Evolutionary conservation across 2,329 filamentous ascomycete species (phyloP).

Genomic region (Leptographium wingfieldii): DNA sequence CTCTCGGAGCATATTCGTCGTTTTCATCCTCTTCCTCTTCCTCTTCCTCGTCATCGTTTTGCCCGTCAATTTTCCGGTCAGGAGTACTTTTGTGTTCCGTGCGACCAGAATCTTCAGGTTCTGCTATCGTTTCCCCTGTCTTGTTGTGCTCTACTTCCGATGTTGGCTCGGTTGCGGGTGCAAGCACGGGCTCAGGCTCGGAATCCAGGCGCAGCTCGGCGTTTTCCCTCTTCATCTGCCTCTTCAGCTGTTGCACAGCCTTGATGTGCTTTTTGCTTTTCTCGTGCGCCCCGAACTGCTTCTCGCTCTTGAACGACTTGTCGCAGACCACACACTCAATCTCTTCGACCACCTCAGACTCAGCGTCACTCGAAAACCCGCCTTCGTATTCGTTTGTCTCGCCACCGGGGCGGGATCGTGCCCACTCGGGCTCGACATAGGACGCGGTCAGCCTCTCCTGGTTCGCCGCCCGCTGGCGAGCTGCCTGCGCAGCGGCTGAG

Average conservation of each 20-base stretch:
- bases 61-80: conserved; percentile 15
- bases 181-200: not conserved
- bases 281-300: conserved; percentile 83
- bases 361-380: conserved; percentile 50
- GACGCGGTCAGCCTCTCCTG: conserved; percentile 46
- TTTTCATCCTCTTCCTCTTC: conserved; percentile 20
- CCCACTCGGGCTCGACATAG: conserved; percentile 47
- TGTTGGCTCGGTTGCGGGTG: not conserved
- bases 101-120: not conserved
- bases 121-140: not conserved
- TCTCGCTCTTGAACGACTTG: conserved; percentile 78
- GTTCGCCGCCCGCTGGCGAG: conserved; percentile 68
- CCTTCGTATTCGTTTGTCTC: conserved; percentile 32
- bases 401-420: conserved; percentile 21
- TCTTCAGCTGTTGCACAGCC: conserved; percentile 64
- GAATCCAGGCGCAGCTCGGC: conserved; percentile 38
- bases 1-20: conserved; percentile 36
- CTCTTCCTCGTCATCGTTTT: conserved; percentile 14
- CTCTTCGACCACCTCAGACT: conserved; percentile 38
- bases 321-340: conserved; percentile 69
- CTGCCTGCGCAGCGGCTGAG: conserved; percentile 72
- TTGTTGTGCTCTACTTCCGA: not conserved
- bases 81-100: not conserved
- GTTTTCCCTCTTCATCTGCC: conserved; percentile 76
- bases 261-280: conserved; percentile 95